Evolutionary conservation across 768 basidiomycete genomes (phyloP).

Genomic region (Termitomyces sp.): DNA sequence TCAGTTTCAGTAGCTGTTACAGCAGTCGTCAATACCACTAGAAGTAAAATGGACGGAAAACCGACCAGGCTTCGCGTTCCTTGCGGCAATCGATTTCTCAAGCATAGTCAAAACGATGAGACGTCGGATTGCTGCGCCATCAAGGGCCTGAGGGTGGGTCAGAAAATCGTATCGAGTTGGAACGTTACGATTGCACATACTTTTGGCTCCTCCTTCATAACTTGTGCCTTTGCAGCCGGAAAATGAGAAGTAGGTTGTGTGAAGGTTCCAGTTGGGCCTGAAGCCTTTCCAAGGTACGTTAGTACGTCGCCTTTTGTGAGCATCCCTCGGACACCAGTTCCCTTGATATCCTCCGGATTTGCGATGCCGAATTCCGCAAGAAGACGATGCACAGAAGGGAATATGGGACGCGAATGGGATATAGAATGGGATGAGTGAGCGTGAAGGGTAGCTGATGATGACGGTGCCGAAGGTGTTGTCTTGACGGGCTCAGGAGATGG

Average conservation of each 20-base stretch:
- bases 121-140: conserved; percentile 61
- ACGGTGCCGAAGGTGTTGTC: conserved; percentile 21
- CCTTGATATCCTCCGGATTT: conserved; percentile 68
- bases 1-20: conserved; percentile 36
- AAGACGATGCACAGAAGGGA: conserved; percentile 88
- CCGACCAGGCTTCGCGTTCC: conserved; percentile 41
- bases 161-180: not conserved
- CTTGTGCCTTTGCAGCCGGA: conserved; percentile 30
- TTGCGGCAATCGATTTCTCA: conserved; percentile 49
- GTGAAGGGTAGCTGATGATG: conserved; percentile 28
- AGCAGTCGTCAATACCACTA: conserved; percentile 9
- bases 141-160: conserved; percentile 40
- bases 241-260: conserved; percentile 38
- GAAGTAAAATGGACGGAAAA: not conserved
- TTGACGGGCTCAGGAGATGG: conserved; percentile 28
- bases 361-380: conserved; percentile 62
- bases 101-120: conserved; percentile 63
- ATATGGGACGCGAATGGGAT: conserved; percentile 67
- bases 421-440: conserved; percentile 30
- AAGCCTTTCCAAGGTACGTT: conserved; percentile 79
- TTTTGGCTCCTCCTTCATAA: conserved; percentile 31
- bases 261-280: conserved; percentile 72
- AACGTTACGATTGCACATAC: conserved; percentile 8
- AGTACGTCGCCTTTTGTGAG: conserved; percentile 96
- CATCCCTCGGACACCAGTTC: conserved; percentile 90